Base-by-base conservation (phyloP, 2,329 filamentous ascomycete genomes). In the Aureobasidium musti region DNA sequence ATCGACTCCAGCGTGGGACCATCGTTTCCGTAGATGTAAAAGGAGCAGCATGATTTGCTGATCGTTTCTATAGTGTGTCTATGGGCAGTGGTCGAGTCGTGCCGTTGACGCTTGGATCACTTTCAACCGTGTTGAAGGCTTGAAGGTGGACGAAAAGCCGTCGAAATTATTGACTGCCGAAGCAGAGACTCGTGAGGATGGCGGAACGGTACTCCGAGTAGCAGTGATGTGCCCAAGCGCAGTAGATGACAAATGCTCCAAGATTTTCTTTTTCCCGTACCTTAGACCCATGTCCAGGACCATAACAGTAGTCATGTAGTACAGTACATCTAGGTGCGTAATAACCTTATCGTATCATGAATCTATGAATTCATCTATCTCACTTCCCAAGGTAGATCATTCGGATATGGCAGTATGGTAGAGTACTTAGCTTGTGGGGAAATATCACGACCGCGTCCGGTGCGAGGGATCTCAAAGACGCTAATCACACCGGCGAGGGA, bases 311-410 rank as follows among this genome's bases (percentile, higher is more conserved):
- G 26, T 52, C 8, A 19, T 30, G 26, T 52, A 26, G 26, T 33
- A 52, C 49, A 52, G 49, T 52, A 33, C 49, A 52, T 33, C 49
- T 33, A 52, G 19, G 26, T 52, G 49, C 8, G 26, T 52, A 52
- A 52, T 52, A 33, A 33, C 49, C 49, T 52, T 52, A 52, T 52
- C 23, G 49, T 52, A 52, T 52, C 49, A 30, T 52, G 49, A 33
- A 52, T 52, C 49, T 52, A 19, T 33, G 49, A 30, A 33, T 52
- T 52, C 49, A 52, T 52, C 26, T 52, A 52, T 52, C 49, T 30
- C 49, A 52, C 49, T 52, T 52, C 49, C 49, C 49, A 52, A 52
- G 49, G 49, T 52, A 52, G 26, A 52, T 52, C 49, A 30, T 52
- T 52, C 49, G 23, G 49, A 52, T 52, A 17, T 30, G 49, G 49